phyloP scores from a whole-genome alignment of 1,284 basidiomycete genomes.

The Ceratobasidium sp. region DNA sequence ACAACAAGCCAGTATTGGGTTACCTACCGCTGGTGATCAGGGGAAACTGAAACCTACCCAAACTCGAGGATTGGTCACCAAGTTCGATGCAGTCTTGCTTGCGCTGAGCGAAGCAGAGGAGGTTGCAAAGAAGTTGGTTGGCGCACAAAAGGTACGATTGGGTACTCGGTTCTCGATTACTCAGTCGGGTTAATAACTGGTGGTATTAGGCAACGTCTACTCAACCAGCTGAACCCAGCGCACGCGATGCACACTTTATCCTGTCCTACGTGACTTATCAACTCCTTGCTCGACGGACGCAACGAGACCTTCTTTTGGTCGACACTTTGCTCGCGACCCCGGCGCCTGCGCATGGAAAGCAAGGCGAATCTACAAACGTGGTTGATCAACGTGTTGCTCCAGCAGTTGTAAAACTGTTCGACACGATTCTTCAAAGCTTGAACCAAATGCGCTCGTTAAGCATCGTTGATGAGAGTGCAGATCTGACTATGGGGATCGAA shows the following conservation, averaged over 20 bases:
- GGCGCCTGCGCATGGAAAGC: slow-evolving; percentile 51
- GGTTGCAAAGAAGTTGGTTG: slow-evolving; percentile 80
- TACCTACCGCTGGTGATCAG: slow-evolving; percentile 53
- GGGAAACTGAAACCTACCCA: slow-evolving; percentile 60
- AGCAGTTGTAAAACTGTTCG: slow-evolving; percentile 88
- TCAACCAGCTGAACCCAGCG: slow-evolving; percentile 60
- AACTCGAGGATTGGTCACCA: slow-evolving; percentile 68
- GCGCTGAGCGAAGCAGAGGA: slow-evolving; percentile 91
- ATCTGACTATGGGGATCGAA: slow-evolving; percentile 82
- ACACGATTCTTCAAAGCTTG: slow-evolving; percentile 86
- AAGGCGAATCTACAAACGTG: slow-evolving; percentile 50
- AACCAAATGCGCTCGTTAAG: slow-evolving; percentile 85
- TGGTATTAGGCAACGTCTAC: slow-evolving; percentile 29
- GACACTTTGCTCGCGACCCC: slow-evolving; percentile 67
- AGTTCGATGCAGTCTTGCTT: slow-evolving; percentile 85
- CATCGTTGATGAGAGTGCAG: slow-evolving; percentile 89
- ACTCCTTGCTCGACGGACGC: slow-evolving; percentile 85
- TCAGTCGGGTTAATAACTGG: not conserved
- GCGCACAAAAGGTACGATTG: slow-evolving; percentile 79
- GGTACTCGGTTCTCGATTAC: not conserved
- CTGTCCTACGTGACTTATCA: slow-evolving; percentile 90
- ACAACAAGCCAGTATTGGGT: slow-evolving; percentile 76
- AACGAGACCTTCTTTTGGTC: slow-evolving; percentile 88
- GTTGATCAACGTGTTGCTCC: slow-evolving; percentile 73
- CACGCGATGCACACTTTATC: slow-evolving; percentile 83